A percentile compares a stretch with the other conserved stretches of the same genome.
phyloP scores from a whole-genome alignment of 257 asterid species.

The Petrea volubilis region DNA sequence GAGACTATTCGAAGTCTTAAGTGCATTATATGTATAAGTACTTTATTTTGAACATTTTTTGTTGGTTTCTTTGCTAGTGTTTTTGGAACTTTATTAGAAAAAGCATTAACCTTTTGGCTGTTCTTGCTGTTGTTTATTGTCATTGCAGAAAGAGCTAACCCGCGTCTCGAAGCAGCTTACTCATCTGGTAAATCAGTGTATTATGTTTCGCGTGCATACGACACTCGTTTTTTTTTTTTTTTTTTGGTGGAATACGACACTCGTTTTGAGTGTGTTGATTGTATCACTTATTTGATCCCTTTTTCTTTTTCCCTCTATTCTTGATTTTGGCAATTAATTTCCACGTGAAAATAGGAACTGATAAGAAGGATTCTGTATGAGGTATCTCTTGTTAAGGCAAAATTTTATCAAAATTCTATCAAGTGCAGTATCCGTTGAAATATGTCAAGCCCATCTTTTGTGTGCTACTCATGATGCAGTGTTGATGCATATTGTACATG shows the following conservation, averaged over 20 bases:
- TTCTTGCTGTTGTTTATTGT: slow-evolving; percentile 2
- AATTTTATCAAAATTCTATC: background rate
- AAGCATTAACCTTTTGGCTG: background rate
- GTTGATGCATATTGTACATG: background rate
- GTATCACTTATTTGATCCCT: background rate
- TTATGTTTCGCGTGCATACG: background rate
- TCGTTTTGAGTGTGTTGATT: background rate
- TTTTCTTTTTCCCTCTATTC: background rate
- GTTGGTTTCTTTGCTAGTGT: background rate
- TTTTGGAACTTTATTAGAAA: background rate
- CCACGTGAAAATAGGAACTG: background rate
- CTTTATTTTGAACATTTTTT: background rate
- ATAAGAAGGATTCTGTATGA: background rate
- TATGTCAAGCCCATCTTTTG: background rate
- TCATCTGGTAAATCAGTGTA: slow-evolving; percentile 46
- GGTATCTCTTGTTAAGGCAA: slow-evolving; percentile 3
- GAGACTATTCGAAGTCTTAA: background rate
- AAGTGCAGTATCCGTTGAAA: background rate
- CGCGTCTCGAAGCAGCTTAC: slow-evolving; percentile 61
- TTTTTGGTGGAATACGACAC: too few species aligned
- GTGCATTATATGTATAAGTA: background rate
- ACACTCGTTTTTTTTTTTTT: too few species aligned
- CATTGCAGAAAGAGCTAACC: slow-evolving; percentile 68
- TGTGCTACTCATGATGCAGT: background rate
- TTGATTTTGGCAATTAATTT: background rate